Percentiles rank a stretch among this genome's conserved stretches.
These are phyloP conservation scores for Rhynchosporium secalis DNA, from an alignment of 2,329 filamentous ascomycete species.

Conservation along the genomic window DNA sequence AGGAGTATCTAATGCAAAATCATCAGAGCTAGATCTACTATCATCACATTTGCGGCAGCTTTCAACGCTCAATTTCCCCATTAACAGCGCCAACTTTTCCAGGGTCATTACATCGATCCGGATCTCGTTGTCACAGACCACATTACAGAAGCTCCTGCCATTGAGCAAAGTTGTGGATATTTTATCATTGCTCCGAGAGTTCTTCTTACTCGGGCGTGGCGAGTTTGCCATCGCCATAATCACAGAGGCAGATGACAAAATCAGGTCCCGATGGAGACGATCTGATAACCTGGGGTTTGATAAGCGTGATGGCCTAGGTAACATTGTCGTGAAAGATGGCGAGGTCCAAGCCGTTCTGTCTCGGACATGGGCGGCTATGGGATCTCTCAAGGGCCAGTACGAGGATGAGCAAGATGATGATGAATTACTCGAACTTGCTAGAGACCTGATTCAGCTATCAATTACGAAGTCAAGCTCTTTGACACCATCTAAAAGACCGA, in stretches of 20 bases:
- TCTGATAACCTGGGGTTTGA: conserved; percentile 59
- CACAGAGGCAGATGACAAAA: conserved; percentile 77
- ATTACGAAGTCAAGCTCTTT: conserved; percentile 51
- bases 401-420: conserved; percentile 75
- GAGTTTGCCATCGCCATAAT: conserved; percentile 90
- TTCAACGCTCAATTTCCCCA: conserved; percentile 67
- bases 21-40: conserved; percentile 58
- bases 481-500: conserved; percentile 40
- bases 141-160: conserved; percentile 79
- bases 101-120: conserved; percentile 74
- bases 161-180: conserved; percentile 74
- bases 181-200: conserved; percentile 76
- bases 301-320: conserved; percentile 58
- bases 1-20: conserved; percentile 45
- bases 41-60: conserved; percentile 70
- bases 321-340: conserved; percentile 77
- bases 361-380: conserved; percentile 77
- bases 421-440: conserved; percentile 79
- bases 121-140: conserved; percentile 78
- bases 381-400: conserved; percentile 67
- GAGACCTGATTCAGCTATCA: conserved; percentile 70
- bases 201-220: conserved; percentile 82
- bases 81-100: conserved; percentile 70
- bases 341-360: conserved; percentile 77
- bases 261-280: conserved; percentile 71